Percentiles rank a stretch among this genome's conserved stretches.
phyloP scores from a whole-genome alignment of 306 rosid genomes.

The Mimosa pudica region DNA sequence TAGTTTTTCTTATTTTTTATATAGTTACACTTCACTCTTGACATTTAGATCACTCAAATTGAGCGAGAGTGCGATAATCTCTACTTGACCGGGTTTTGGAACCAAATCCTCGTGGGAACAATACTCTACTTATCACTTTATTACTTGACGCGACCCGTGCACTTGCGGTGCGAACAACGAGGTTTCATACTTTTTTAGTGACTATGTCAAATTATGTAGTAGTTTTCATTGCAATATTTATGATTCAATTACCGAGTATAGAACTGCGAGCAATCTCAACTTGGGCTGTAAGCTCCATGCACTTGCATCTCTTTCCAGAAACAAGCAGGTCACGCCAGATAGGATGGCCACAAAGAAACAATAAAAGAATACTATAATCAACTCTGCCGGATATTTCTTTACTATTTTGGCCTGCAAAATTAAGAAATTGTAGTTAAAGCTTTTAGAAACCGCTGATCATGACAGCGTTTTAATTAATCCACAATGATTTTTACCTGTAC shows the following conservation, averaged over 20 bases:
- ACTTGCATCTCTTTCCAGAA: conserved; percentile 61
- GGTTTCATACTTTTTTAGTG: conserved; percentile 26
- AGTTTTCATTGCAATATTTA: conserved; percentile 6
- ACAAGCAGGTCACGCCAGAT: conserved; percentile 59
- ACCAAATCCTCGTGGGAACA: too few relatives aligned
- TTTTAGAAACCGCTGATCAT: neutral
- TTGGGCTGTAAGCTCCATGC: conserved; percentile 78
- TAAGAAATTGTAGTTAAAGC: conserved; percentile 7
- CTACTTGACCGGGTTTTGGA: too few relatives aligned
- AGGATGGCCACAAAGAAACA: conserved; percentile 67
- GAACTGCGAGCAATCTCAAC: conserved; percentile 51
- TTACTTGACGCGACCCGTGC: too few relatives aligned
- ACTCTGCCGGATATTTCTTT: conserved; percentile 69
- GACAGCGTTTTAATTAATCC: conserved; percentile 5
- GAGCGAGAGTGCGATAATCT: too few relatives aligned
- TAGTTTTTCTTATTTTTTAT: too few relatives aligned
- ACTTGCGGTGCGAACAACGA: too few relatives aligned
- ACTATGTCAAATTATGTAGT: neutral
- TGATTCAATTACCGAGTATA: conserved; percentile 72
- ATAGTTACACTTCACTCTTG: too few relatives aligned
- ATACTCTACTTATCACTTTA: too few relatives aligned
- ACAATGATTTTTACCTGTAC: conserved; percentile 56
- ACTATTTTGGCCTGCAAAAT: conserved; percentile 69
- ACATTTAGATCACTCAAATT: too few relatives aligned
- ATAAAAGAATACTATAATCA: conserved; percentile 69